Conservation (phyloP, 1,284 basidiomycete genomes). For the Malassezia sp. region DNA sequence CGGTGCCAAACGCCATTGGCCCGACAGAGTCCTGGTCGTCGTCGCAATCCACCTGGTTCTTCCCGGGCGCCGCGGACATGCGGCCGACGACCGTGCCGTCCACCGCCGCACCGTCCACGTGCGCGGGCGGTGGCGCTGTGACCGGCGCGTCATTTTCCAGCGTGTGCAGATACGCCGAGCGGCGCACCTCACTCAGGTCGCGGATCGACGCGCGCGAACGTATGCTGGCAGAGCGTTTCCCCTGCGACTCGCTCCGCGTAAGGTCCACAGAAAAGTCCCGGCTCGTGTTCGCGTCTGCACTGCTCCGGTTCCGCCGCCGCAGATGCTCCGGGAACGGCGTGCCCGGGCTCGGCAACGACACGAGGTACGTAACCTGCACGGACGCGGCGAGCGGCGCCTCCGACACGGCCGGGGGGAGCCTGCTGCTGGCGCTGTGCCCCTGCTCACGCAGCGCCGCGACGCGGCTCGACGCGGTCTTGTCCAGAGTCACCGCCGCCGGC, state of each 20-base stretch:
- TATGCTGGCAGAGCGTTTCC: conserved; percentile 2
- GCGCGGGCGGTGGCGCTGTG: not conserved
- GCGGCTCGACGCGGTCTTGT: not conserved
- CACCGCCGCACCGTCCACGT: not conserved
- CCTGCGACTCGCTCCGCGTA: not conserved
- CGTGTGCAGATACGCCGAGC: conserved; percentile 1
- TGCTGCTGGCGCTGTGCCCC: not conserved
- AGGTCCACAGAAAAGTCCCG: not conserved
- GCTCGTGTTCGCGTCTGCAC: not conserved
- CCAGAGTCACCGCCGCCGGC: conserved; percentile 6
- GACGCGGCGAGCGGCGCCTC: not conserved
- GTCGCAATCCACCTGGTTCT: not conserved
- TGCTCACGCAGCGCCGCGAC: not conserved
- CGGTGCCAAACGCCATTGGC: conserved; percentile 8
- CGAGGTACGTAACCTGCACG: conserved; percentile 6
- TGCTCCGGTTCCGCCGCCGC: not conserved
- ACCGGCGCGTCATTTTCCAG: not conserved
- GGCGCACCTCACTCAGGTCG: conserved; percentile 7
- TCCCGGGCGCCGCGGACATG: not conserved
- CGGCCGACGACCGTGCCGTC: not conserved
- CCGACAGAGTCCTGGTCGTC: not conserved
- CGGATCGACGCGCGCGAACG: not conserved
- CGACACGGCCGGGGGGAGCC: not conserved
- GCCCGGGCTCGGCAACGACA: conserved; percentile 3
- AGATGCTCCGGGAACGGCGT: conserved; percentile 5